These are phyloP conservation scores for Arachnopeziza araneosa DNA, from an alignment of 2,329 filamentous ascomycete species.

Conservation along the genomic window DNA sequence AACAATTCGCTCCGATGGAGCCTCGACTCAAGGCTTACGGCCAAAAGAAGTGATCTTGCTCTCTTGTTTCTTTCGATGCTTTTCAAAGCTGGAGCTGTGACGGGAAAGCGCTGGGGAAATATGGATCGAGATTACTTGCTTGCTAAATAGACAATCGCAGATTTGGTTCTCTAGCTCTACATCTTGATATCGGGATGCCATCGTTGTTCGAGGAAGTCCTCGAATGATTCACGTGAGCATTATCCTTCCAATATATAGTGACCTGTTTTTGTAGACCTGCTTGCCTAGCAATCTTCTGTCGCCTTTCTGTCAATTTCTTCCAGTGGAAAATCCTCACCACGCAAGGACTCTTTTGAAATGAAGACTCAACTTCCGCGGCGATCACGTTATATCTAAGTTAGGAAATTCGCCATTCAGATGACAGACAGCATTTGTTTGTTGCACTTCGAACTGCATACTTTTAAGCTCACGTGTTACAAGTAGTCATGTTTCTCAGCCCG, in stretches of 20 bases:
- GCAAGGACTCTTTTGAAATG: too few species aligned
- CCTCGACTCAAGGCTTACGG: conserved; percentile 60
- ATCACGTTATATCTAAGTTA: background rate
- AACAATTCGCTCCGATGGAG: conserved; percentile 59
- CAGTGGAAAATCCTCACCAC: too few species aligned
- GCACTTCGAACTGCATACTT: background rate
- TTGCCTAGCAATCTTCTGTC: too few species aligned
- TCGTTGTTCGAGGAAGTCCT: too few species aligned
- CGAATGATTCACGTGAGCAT: too few species aligned
- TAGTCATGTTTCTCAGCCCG: too few species aligned
- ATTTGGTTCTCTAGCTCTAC: background rate
- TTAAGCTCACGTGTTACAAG: background rate
- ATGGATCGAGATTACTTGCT: background rate
- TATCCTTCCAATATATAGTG: too few species aligned
- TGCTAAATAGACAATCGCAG: background rate
- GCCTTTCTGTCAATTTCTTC: too few species aligned
- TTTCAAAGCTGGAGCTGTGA: background rate
- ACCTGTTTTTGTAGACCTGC: too few species aligned
- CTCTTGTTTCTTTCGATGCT: background rate
- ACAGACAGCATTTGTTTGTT: background rate
- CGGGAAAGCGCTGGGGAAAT: background rate
- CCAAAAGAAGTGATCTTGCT: conserved; percentile 1
- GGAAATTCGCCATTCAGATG: background rate
- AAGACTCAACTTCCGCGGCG: too few species aligned
- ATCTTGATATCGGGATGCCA: too few species aligned